A percentile compares a stretch with the other conserved stretches of the same genome.
These are phyloP conservation scores for Diversispora eburnea DNA, from an alignment of 192 early-diverging fungal genomes.

Conservation along the genomic window DNA sequence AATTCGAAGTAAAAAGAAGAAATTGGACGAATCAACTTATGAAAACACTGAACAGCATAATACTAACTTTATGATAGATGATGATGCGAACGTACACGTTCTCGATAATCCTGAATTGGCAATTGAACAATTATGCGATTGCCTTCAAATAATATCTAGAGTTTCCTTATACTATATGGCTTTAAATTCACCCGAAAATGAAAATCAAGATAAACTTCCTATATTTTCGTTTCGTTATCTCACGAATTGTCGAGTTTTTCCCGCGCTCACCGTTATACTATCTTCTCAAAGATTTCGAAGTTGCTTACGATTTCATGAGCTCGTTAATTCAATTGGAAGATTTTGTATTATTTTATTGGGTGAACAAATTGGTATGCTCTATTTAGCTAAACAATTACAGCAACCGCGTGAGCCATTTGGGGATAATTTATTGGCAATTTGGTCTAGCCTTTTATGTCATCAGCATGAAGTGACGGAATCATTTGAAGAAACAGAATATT, in stretches of 20 bases:
- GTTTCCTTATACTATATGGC: conserved; percentile 23
- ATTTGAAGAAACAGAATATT: conserved; percentile 8
- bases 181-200: conserved; percentile 14
- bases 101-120: conserved; percentile 4
- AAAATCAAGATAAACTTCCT: neutral
- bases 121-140: conserved; percentile 6
- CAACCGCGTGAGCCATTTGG: neutral
- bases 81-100: conserved; percentile 8
- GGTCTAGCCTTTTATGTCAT: conserved; percentile 13
- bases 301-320: conserved; percentile 4
- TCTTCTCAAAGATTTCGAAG: conserved; percentile 18
- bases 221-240: conserved; percentile 23
- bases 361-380: conserved; percentile 13
- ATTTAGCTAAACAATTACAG: conserved; percentile 28
- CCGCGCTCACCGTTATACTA: conserved; percentile 13
- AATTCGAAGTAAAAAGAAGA: conserved; percentile 14
- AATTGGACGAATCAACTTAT: neutral
- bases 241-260: conserved; percentile 15
- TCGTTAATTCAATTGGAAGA: conserved; percentile 22
- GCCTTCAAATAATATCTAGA: conserved; percentile 22
- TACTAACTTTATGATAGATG: neutral
- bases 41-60: neutral
- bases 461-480: neutral
- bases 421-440: conserved; percentile 19
- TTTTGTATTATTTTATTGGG: conserved; percentile 21